Evolutionary conservation across 177 flowering plant species (phyloP).

Genomic region (Vitis hybrid): DNA sequence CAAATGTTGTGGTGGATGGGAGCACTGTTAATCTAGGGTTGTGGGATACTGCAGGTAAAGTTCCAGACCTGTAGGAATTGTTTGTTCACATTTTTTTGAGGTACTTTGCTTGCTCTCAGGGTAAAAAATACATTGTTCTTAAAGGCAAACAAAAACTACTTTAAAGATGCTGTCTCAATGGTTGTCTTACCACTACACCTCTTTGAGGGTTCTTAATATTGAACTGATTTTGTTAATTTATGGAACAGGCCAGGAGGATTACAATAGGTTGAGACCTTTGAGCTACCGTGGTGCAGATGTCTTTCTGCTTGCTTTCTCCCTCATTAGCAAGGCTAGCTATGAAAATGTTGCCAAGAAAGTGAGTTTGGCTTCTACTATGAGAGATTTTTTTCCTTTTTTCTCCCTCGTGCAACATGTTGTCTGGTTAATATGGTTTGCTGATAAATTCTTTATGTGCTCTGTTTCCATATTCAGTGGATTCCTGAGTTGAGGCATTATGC

Average conservation of each 20-base stretch:
- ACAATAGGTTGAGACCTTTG: conserved; percentile 79
- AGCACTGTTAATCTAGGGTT: conserved; percentile 59
- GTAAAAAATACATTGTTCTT: too few species aligned
- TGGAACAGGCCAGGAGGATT: conserved; percentile 78
- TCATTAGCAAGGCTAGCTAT: conserved; percentile 79
- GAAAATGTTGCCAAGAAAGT: conserved; percentile 80
- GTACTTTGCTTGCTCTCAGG: too few species aligned
- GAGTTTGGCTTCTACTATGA: not conserved
- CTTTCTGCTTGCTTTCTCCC: conserved; percentile 72
- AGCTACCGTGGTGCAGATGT: conserved; percentile 93
- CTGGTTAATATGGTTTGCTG: conserved; percentile 8
- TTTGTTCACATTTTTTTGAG: not conserved
- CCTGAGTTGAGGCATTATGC: conserved; percentile 91
- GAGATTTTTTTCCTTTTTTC: not conserved
- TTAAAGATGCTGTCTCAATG: too few species aligned
- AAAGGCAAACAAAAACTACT: too few species aligned
- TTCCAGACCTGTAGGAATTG: not conserved
- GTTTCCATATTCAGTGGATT: conserved; percentile 57
- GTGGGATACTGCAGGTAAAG: conserved; percentile 76
- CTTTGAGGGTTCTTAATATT: not conserved
- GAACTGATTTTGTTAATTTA: conserved; percentile 1
- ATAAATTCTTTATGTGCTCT: conserved; percentile 9
- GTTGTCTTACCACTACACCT: not conserved
- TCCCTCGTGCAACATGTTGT: not conserved
- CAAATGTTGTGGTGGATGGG: conserved; percentile 75